These are phyloP conservation scores for Hawksworthiomyces lignivorus DNA, from an alignment of 2,329 filamentous ascomycete genomes.

Conservation along the genomic window DNA sequence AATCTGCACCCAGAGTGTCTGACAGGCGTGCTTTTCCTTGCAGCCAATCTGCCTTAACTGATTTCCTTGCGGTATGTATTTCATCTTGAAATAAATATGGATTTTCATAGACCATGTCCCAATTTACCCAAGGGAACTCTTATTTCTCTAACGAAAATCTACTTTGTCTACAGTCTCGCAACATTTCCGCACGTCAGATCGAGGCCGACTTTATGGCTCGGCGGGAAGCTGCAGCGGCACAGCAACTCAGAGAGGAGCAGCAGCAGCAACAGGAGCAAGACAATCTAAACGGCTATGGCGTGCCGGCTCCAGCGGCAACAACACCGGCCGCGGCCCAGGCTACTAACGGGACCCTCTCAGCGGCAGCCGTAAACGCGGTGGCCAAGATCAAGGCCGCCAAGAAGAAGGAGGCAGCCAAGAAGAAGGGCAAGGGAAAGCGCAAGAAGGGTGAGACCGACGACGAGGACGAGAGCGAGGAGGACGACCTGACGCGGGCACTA, in stretches of 20 bases:
- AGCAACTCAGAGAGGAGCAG: conserved; percentile 22
- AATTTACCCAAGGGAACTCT: too few species aligned
- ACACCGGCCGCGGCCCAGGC: neutral
- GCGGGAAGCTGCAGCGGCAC: conserved; percentile 32
- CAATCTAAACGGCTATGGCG: neutral
- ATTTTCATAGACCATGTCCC: too few species aligned
- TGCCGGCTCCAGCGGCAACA: conserved; percentile 12
- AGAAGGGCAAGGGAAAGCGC: conserved; percentile 41
- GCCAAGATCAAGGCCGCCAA: conserved; percentile 16
- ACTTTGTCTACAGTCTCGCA: conserved; percentile 50
- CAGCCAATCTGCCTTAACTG: conserved; percentile 44
- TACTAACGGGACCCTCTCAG: too few species aligned
- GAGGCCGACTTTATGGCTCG: conserved; percentile 41
- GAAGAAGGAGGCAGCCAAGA: conserved; percentile 51
- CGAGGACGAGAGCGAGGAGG: conserved; percentile 36
- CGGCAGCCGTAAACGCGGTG: too few species aligned
- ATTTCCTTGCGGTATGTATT: conserved; percentile 40
- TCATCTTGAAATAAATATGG: neutral
- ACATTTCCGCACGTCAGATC: conserved; percentile 58
- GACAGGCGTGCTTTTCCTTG: neutral
- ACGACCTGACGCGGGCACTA: conserved; percentile 42
- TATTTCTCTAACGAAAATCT: neutral
- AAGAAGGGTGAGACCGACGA: conserved; percentile 8
- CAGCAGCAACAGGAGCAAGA: conserved; percentile 18
- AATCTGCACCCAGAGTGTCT: neutral